A percentile compares a stretch with the other conserved stretches of the same genome.
Evolutionary conservation across 2,329 filamentous ascomycete genomes (phyloP).

Genomic region (Ploettnerulaceae sp.): DNA sequence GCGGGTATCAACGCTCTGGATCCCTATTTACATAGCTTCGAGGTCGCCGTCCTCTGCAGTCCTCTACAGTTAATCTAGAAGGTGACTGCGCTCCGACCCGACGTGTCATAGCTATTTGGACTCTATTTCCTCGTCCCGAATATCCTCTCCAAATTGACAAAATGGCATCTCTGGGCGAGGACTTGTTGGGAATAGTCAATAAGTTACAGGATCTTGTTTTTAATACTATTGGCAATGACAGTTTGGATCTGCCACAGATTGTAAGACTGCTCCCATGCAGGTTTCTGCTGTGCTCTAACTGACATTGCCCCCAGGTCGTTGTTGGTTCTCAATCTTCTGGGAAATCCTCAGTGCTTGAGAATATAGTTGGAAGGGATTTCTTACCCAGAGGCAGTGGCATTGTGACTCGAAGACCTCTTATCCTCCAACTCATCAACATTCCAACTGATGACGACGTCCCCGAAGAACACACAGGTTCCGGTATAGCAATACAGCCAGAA

Average conservation of each 20-base stretch:
- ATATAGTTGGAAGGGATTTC: slow-evolving; percentile 97
- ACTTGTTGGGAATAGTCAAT: slow-evolving; percentile 92
- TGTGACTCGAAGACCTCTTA: slow-evolving; percentile 87
- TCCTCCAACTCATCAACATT: slow-evolving; percentile 97
- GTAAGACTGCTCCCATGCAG: slow-evolving; percentile 50
- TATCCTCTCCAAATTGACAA: slow-evolving; percentile 17
- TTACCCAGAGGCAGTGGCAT: slow-evolving; percentile 94
- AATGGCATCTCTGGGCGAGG: slow-evolving; percentile 95
- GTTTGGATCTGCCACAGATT: slow-evolving; percentile 94
- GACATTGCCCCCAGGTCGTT: slow-evolving; percentile 63
- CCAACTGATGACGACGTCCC: slow-evolving; percentile 63
- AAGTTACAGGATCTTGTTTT: slow-evolving; percentile 98
- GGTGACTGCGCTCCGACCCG: slow-evolving; percentile 14
- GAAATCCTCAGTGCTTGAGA: slow-evolving; percentile 97
- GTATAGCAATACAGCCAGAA: slow-evolving; percentile 58
- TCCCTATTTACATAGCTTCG: not conserved
- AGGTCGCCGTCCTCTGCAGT: not conserved
- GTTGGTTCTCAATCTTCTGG: slow-evolving; percentile 97
- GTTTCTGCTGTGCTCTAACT: slow-evolving; percentile 19
- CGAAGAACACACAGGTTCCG: slow-evolving; percentile 72
- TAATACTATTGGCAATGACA: slow-evolving; percentile 99
- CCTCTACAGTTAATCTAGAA: not conserved
- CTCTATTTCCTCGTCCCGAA: slow-evolving; percentile 1
- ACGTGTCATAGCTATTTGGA: slow-evolving; percentile 10
- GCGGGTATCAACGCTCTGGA: not conserved